Percentiles rank a stretch among this genome's conserved stretches.
phyloP scores from a whole-genome alignment of 768 basidiomycete species.

The Naganishia vishniacii region DNA sequence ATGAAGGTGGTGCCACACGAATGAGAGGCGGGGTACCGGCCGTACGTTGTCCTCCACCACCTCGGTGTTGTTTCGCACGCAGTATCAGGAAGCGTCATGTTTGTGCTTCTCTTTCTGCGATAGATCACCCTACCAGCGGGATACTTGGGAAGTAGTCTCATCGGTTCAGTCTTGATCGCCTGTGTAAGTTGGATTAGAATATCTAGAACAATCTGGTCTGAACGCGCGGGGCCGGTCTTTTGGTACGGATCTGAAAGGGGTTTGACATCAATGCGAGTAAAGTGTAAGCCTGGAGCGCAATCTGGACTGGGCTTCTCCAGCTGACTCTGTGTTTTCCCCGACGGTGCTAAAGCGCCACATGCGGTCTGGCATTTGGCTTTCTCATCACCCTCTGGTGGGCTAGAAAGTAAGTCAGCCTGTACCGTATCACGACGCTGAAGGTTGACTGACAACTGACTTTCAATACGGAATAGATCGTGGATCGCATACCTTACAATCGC shows the following conservation, averaged over 20 bases:
- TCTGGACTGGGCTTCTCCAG: background rate
- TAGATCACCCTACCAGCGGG: conserved; percentile 47
- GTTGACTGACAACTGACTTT: too few species aligned
- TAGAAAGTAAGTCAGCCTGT: conserved; percentile 8
- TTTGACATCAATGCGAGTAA: conserved; percentile 49
- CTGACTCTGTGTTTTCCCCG: background rate
- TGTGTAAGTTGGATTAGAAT: conserved; percentile 29
- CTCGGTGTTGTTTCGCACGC: background rate
- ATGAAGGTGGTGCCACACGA: conserved; percentile 48
- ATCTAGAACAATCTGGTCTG: background rate
- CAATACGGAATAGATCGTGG: conserved; percentile 39
- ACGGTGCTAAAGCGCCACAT: conserved; percentile 30
- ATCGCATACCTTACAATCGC: conserved; percentile 43
- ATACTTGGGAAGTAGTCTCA: conserved; percentile 47
- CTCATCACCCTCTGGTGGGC: conserved; percentile 48
- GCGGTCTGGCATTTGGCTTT: conserved; percentile 43
- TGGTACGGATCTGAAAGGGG: conserved; percentile 22
- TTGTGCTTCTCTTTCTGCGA: background rate
- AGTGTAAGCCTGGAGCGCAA: conserved; percentile 27
- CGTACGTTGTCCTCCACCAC: conserved; percentile 27
- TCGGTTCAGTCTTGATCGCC: conserved; percentile 43
- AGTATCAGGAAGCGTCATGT: background rate
- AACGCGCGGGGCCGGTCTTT: background rate
- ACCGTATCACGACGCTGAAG: too few species aligned
- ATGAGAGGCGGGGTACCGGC: conserved; percentile 50